phyloP scores from a whole-genome alignment of 2,329 filamentous ascomycete species.

The Furcasterigmium sp. region DNA sequence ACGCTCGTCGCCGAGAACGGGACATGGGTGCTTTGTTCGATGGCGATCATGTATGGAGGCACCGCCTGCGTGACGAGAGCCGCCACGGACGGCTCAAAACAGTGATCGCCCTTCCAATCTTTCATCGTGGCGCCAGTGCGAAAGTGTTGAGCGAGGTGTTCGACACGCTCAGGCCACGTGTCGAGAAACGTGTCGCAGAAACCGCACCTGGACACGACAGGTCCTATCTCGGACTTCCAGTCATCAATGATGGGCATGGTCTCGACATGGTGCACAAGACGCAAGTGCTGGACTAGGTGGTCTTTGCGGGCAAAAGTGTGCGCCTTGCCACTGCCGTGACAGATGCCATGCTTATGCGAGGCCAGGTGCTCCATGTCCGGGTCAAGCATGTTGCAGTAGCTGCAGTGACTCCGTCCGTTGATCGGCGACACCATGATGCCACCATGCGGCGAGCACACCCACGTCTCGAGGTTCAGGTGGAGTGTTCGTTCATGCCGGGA shows the following conservation, averaged over 20 bases:
- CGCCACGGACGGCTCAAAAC: conserved; percentile 16
- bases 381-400: conserved; percentile 17
- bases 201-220: conserved; percentile 20
- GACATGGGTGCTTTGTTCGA: conserved; percentile 14
- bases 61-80: conserved; percentile 16
- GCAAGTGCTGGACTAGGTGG: conserved; percentile 23
- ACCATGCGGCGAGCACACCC: conserved; percentile 31
- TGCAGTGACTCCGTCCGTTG: conserved; percentile 16
- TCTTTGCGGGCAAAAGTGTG: conserved; percentile 23
- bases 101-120: conserved; percentile 20
- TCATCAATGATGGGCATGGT: conserved; percentile 29
- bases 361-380: conserved; percentile 17
- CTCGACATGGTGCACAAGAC: conserved; percentile 25
- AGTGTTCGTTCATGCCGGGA: conserved; percentile 43
- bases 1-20: conserved; percentile 21
- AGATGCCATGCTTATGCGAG: conserved; percentile 13
- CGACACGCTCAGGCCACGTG: conserved; percentile 20
- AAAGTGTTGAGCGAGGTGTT: conserved; percentile 22
- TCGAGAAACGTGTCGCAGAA: conserved; percentile 18
- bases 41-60: conserved; percentile 19
- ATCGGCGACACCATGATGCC: conserved; percentile 11
- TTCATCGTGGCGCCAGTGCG: conserved; percentile 18
- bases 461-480: conserved; percentile 38
- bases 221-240: conserved; percentile 19
- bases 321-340: conserved; percentile 11